phyloP scores from a whole-genome alignment of 139 green algal genomes.

The Chlamydomonas urium region DNA sequence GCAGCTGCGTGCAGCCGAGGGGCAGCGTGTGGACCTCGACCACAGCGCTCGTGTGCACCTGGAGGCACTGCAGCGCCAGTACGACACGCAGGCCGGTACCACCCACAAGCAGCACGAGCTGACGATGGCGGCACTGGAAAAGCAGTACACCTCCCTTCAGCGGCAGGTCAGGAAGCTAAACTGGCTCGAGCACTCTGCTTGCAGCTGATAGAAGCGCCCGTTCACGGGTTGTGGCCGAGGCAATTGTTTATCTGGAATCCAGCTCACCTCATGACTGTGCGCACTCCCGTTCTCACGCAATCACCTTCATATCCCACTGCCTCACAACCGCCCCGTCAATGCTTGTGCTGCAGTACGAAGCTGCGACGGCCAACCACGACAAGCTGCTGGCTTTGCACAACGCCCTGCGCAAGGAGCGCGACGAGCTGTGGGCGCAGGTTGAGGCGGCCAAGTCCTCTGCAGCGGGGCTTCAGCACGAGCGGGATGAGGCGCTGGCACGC shows the following conservation, averaged over 20 bases:
- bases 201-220: too few relatives aligned
- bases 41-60: background rate
- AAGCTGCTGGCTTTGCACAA: constrained; percentile 15
- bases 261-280: too few relatives aligned
- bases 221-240: too few relatives aligned
- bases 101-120: constrained; percentile 3
- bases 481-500: background rate
- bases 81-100: background rate
- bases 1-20: background rate
- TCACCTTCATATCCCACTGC: too few relatives aligned
- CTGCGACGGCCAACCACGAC: background rate
- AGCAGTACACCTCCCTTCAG: constrained; percentile 14
- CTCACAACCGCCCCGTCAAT: too few relatives aligned
- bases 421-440: constrained; percentile 27
- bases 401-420: constrained; percentile 32
- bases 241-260: too few relatives aligned
- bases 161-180: background rate
- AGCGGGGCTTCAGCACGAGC: background rate
- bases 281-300: too few relatives aligned
- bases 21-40: constrained; percentile 2
- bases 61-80: constrained; percentile 12
- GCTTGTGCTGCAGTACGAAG: background rate
- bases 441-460: too few relatives aligned
- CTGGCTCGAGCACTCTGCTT: too few relatives aligned
- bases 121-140: background rate